Conservation (phyloP, 2,329 filamentous ascomycete genomes). For the Exophiala mesophila region DNA sequence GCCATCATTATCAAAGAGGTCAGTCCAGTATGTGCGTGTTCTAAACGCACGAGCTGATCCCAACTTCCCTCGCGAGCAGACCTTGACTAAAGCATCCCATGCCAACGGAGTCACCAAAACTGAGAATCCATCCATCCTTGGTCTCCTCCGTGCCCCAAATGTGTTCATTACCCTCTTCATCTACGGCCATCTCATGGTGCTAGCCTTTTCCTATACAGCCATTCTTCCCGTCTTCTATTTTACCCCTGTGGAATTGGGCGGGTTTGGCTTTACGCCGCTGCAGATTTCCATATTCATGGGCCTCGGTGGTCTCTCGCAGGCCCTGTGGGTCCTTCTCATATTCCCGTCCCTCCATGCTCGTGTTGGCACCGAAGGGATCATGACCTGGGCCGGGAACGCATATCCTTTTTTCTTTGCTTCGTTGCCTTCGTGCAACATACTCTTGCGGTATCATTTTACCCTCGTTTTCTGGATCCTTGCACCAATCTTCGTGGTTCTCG, state of each 20-base stretch:
- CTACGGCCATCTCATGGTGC: conserved; percentile 62
- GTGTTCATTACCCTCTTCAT: conserved; percentile 62
- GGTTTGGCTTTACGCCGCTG: conserved; percentile 57
- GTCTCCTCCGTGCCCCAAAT: conserved; percentile 59
- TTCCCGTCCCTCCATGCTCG: conserved; percentile 65
- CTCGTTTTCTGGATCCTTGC: conserved; percentile 55
- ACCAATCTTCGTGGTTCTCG: conserved; percentile 47
- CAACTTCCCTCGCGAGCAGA: background rate
- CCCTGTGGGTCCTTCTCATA: conserved; percentile 63
- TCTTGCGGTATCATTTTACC: conserved; percentile 48
- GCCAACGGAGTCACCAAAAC: too few species aligned
- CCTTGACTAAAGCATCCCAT: too few species aligned
- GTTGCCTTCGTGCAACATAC: conserved; percentile 51
- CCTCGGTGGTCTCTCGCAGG: conserved; percentile 60
- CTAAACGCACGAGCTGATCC: too few species aligned
- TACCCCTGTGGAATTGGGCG: conserved; percentile 58
- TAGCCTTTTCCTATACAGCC: conserved; percentile 68
- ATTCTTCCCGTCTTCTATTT: conserved; percentile 65
- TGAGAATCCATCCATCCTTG: conserved; percentile 43
- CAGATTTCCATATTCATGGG: conserved; percentile 65
- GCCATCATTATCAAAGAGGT: conserved; percentile 58
- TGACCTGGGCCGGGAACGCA: conserved; percentile 52
- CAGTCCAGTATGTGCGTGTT: too few species aligned
- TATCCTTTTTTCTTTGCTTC: conserved; percentile 62
- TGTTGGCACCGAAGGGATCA: conserved; percentile 61